Evolutionary conservation across 352 stramenopile species (phyloP).

Genomic region (Peronospora belbahrii): DNA sequence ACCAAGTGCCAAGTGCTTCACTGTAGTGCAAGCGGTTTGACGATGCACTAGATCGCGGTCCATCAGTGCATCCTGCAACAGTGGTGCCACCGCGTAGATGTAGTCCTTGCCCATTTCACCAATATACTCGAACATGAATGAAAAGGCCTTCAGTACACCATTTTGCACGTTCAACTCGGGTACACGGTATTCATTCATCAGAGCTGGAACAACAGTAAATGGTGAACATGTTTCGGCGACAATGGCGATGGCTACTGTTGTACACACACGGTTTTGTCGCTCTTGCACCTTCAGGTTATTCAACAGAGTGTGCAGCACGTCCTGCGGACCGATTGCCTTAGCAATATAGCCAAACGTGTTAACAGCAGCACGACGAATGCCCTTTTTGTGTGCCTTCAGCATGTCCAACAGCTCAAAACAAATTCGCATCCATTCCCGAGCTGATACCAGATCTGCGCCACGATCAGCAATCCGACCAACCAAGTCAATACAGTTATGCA

Average conservation of each 20-base stretch:
- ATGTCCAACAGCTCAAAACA: constrained; percentile 99
- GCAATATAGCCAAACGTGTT: constrained; percentile 99
- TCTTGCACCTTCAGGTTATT: constrained; percentile 99
- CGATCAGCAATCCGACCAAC: constrained; percentile 98
- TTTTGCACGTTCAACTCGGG: constrained; percentile 99
- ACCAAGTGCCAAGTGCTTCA: constrained; percentile 97
- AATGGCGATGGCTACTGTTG: constrained; percentile 99
- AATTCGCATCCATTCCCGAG: constrained; percentile 99
- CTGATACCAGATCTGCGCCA: constrained; percentile 95
- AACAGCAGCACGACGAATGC: constrained; percentile 95
- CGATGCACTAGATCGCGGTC: constrained; percentile 98
- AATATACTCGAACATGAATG: constrained; percentile 99
- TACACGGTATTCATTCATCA: constrained; percentile 99
- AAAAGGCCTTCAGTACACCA: constrained; percentile 98
- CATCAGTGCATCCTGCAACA: constrained; percentile 99
- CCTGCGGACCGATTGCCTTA: constrained; percentile 97
- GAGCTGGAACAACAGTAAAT: constrained; percentile 97
- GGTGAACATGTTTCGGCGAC: constrained; percentile 98
- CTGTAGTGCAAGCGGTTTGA: constrained; percentile 94
- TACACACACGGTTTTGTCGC: constrained; percentile 98
- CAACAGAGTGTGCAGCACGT: constrained; percentile 97
- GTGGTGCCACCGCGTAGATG: constrained; percentile 96
- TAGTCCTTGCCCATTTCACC: constrained; percentile 99
- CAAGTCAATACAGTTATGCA: constrained; percentile 61
- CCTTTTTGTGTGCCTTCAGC: constrained; percentile 99